phyloP scores from a whole-genome alignment of 306 rosid species.

The Luffa aegyptiaca region DNA sequence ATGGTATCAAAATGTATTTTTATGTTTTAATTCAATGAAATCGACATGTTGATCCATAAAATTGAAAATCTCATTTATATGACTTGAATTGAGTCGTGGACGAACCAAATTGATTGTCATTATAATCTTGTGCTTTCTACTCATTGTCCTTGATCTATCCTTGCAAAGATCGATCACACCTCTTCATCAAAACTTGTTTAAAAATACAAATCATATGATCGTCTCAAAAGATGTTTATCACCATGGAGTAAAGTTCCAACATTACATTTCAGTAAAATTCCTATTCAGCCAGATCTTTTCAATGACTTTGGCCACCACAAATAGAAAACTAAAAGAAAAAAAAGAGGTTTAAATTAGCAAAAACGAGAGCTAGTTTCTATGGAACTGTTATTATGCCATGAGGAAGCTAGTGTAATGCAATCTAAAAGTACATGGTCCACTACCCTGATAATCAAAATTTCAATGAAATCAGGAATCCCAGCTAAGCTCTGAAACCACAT shows the following conservation, averaged over 20 bases:
- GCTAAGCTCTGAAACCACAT: neutral
- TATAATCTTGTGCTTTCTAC: neutral
- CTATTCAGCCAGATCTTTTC: neutral
- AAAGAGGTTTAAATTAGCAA: neutral
- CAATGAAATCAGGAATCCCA: neutral
- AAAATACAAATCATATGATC: neutral
- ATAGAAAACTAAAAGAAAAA: neutral
- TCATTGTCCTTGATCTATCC: neutral
- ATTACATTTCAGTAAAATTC: neutral
- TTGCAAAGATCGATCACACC: neutral
- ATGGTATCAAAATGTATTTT: neutral
- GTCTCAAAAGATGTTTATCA: neutral
- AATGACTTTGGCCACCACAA: neutral
- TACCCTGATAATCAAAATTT: slow-evolving; percentile 1
- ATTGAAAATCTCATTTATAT: neutral
- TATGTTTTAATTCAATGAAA: neutral
- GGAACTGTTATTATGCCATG: neutral
- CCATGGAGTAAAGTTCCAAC: neutral
- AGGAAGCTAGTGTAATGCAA: neutral
- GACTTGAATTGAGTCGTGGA: no score
- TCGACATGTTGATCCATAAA: neutral
- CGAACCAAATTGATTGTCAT: neutral
- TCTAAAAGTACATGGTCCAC: slow-evolving; percentile 3
- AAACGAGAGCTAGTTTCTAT: neutral
- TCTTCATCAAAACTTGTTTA: neutral